Base-by-base conservation (phyloP, 2,329 filamentous ascomycete genomes). In the Ceratocystis smalleyi region DNA sequence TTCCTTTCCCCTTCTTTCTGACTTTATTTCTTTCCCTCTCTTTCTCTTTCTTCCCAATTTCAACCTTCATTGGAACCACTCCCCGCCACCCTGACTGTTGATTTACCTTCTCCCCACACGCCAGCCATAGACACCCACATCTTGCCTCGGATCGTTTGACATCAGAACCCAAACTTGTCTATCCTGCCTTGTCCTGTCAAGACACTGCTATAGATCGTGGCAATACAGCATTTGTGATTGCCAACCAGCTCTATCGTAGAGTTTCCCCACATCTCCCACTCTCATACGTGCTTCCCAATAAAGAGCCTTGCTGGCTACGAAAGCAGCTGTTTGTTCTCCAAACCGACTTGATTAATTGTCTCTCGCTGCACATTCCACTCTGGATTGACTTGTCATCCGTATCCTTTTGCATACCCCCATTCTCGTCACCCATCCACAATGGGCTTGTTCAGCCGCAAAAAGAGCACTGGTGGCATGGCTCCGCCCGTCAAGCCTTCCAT, bases 401-500 rank as follows among this genome's bases (percentile, higher is more conserved):
- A 40, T 40, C 10, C 10, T 40, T 10, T 15, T 40, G 35, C 0
- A 40, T 40, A 40, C 3, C 35, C 35, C 10, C 35, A 40, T 40
- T 40, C 35, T 40, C 35, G 35, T 15, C 35, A 62, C 43, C 17
- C 19, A 24, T 27, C 4, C 76, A 62, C 78, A 76, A 68, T 68
- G 67, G 66, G 67, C 59, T 47, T 68, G 47, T 68, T 68, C 49
- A 65, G 59, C 45, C 67, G 66, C 47, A 67, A 67, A 64, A 66
- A 63, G 54, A 57, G 54, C 15, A 59, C 62, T 17, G 63, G 51
- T 24, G 51, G 51, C 43, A 45, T 57, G 24, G 57, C 62, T 6
- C 45, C 62, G 19, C 49, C 65, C 12, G 65, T 64, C 43, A 64
- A 76, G 65, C 72, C 75, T 22, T 71, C 73, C 57, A 72, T 79